Evolutionary conservation across 2,329 filamentous ascomycete genomes (phyloP).

Genomic region (Penicillium sp.): DNA sequence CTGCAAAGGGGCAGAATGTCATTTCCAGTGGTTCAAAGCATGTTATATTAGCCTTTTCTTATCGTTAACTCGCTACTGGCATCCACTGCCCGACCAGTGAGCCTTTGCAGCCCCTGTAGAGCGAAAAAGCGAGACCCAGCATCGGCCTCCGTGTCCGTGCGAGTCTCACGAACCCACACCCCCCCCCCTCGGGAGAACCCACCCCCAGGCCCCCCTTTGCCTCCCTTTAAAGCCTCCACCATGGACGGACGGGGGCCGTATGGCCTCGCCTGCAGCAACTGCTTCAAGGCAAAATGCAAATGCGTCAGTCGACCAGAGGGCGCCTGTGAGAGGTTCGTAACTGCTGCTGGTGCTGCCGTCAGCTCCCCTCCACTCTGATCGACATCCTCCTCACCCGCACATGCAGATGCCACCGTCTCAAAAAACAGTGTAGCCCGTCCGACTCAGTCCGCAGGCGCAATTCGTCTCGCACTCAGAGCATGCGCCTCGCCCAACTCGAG

Average conservation of each 20-base stretch:
- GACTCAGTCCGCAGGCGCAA: constrained; percentile 1
- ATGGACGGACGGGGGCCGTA: constrained; percentile 16
- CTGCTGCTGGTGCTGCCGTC: no score
- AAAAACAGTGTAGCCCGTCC: constrained; percentile 8
- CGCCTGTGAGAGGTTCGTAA: constrained; percentile 8
- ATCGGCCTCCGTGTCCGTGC: background rate
- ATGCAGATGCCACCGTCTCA: constrained; percentile 11
- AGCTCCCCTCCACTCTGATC: background rate
- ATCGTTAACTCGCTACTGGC: background rate
- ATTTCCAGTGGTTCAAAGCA: background rate
- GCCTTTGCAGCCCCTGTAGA: background rate
- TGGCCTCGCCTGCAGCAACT: constrained; percentile 10
- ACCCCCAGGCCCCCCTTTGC: background rate
- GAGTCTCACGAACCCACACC: background rate
- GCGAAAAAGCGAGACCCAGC: background rate
- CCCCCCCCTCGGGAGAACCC: no score
- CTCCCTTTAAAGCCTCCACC: background rate
- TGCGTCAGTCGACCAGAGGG: constrained; percentile 3
- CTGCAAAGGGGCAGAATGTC: background rate
- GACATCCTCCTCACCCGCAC: background rate
- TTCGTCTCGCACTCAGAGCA: background rate
- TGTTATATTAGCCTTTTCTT: background rate
- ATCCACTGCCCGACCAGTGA: background rate
- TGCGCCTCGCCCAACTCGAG: constrained; percentile 3
- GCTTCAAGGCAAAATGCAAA: constrained; percentile 12